Evolutionary conservation across 2,329 filamentous ascomycete genomes (phyloP), one percentile per base, ranked within the genome.

Genomic region (Exophiala xenobiotica): DNA sequence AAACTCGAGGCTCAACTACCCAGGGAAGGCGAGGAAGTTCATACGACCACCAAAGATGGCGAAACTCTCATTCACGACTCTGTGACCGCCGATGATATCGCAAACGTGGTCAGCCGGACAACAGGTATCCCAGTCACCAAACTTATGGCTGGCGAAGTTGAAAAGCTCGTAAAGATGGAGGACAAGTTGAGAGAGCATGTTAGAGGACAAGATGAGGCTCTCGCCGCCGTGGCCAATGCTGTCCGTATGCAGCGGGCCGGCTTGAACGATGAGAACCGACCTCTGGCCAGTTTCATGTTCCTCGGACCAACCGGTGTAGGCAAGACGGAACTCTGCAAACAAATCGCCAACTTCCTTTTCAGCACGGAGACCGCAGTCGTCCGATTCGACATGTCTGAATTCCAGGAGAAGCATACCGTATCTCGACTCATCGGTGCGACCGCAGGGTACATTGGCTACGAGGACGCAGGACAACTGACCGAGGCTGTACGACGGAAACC

Each of bases 321-420:
- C 51, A 99, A 97, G 75, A 99, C 93, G 2, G 91, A 97, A 67
- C 82, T 97, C 1, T 96, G 91, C 78, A 97, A 97, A 77, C 92
- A 95, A 68, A 85, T 99, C 62, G 93, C 93, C 1, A 81, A 80
- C 51, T 97, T 96, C 74, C 77, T 99, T 29, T 99, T 97, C 72
- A 93, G 88, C 0, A 96, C 90, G 1, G 89, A 96, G 63, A 83
- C 84, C 22, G 92, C 93, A 2, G 90, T 99, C 20, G 83, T 96
- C 26, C 82, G 93, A 26, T 97, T 97, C 69, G 93, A 97, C 70
- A 97, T 97, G 93, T 89, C 85, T 63, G 93, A 99, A 66, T 97
- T 96, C 68, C 90, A 95, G 66, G 93, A 97, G 67, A 96, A 95
- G 70, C 92, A 97, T 67, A 97, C 93, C 3, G 88, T 97, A 49